Percentiles rank a stretch among this genome's conserved stretches.
Conservation (phyloP, 495 filamentous ascomycete genomes). For the Glutinoglossum americanum region DNA sequence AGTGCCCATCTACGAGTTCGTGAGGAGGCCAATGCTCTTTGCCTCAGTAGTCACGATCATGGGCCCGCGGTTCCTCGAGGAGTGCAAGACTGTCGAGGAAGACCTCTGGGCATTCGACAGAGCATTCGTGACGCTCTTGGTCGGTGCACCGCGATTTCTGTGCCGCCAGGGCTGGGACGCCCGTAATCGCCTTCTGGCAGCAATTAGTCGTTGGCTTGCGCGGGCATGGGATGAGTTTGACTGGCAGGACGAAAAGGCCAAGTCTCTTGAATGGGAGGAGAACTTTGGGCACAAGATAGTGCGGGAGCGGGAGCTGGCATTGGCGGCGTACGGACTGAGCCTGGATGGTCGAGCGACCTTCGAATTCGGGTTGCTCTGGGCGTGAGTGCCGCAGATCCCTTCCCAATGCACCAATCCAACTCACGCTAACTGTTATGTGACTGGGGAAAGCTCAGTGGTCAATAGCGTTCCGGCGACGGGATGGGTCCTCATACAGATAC, state of each 20-base stretch:
- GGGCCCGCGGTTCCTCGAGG: background rate
- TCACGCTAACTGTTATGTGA: background rate
- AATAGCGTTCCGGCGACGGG: conserved; percentile 3
- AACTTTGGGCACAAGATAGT: background rate
- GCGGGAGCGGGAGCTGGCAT: background rate
- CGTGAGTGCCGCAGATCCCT: background rate
- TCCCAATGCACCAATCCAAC: background rate
- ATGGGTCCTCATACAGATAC: conserved; percentile 3
- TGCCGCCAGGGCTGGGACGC: background rate
- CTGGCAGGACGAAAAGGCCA: background rate
- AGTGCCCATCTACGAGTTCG: background rate
- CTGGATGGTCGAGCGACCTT: background rate
- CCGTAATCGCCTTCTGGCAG: background rate
- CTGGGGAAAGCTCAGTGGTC: background rate
- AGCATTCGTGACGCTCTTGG: background rate
- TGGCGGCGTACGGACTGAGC: background rate
- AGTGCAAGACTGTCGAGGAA: background rate
- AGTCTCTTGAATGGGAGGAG: background rate
- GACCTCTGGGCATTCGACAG: background rate
- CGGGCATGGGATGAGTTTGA: background rate
- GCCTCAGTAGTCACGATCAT: background rate
- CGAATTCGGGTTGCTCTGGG: background rate
- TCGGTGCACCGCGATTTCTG: background rate
- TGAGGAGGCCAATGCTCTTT: background rate
- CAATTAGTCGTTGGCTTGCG: background rate